A percentile compares a stretch with the other conserved stretches of the same genome.
phyloP scores from a whole-genome alignment of 2,329 filamentous ascomycete species.

The Arthroderma sp. region DNA sequence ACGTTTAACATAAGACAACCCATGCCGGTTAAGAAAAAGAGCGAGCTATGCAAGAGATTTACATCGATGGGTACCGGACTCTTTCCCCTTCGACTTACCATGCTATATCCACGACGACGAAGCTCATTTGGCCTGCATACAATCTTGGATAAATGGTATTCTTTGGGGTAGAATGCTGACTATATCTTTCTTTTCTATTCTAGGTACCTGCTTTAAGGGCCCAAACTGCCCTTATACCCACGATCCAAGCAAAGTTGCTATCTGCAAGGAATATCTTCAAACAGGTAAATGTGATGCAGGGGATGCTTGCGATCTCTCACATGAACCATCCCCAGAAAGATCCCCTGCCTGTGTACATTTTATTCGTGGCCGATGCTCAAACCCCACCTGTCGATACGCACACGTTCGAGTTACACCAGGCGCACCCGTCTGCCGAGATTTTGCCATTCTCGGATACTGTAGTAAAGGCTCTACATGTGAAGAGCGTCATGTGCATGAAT shows the following conservation, averaged over 20 bases:
- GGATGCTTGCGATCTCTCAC: conserved; percentile 76
- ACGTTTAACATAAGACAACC: conserved; percentile 19
- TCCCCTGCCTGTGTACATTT: conserved; percentile 83
- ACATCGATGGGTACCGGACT: conserved; percentile 40
- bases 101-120: conserved; percentile 7
- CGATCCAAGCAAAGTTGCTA: conserved; percentile 72
- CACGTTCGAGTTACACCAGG: conserved; percentile 66
- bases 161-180: conserved; percentile 14
- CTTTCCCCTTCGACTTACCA: conserved; percentile 18
- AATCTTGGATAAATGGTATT: conserved; percentile 6
- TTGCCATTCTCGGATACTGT: conserved; percentile 82
- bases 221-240: conserved; percentile 68
- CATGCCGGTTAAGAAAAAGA: conserved; percentile 51
- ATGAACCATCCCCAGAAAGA: conserved; percentile 70
- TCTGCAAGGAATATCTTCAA: conserved; percentile 77
- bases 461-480: conserved; percentile 63
- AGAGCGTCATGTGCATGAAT: conserved; percentile 81
- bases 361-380: conserved; percentile 78
- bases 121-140: background rate
- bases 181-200: conserved; percentile 21
- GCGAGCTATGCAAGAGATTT: conserved; percentile 58
- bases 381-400: conserved; percentile 71
- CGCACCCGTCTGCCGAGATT: conserved; percentile 69
- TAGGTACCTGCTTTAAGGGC: conserved; percentile 78
- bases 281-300: conserved; percentile 66